Conservation (phyloP, 164 flowering plant species). For the Aristolochia fimbriata region DNA sequence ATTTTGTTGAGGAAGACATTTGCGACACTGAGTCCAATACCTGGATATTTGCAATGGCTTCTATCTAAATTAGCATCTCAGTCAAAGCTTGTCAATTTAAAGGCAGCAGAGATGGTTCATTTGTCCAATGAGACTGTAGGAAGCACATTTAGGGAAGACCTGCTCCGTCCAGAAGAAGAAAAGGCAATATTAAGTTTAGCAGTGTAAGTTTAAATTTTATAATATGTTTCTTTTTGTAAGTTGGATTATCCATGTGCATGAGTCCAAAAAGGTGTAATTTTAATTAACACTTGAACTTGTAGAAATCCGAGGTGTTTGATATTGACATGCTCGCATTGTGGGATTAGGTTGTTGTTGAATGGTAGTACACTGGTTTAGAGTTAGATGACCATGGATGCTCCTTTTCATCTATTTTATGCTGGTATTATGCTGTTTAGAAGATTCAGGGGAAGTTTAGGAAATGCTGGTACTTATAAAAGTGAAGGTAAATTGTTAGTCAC, state of each 20-base stretch:
- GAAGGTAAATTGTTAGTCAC: no score
- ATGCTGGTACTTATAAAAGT: no score
- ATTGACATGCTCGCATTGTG: no score
- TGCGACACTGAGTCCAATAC: slow-evolving; percentile 92
- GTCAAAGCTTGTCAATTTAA: slow-evolving; percentile 42
- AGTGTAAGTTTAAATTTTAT: slow-evolving; percentile 20
- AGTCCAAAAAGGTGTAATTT: neutral
- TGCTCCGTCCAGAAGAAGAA: slow-evolving; percentile 77
- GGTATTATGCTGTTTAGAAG: no score
- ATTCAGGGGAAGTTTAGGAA: no score
- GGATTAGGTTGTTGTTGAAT: no score
- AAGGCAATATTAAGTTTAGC: slow-evolving; percentile 37
- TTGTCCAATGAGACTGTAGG: slow-evolving; percentile 18
- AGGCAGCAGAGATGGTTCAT: slow-evolving; percentile 14
- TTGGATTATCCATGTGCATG: neutral
- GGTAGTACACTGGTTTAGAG: no score
- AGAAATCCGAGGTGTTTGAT: no score
- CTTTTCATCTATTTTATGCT: no score
- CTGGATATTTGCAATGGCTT: slow-evolving; percentile 89
- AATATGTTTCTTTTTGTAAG: no score
- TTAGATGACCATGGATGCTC: no score
- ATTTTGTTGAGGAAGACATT: slow-evolving; percentile 38
- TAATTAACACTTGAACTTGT: neutral
- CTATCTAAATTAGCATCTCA: slow-evolving; percentile 79
- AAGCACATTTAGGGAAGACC: slow-evolving; percentile 58